Evolutionary conservation across 2,329 filamentous ascomycete species (phyloP).

Genomic region (Xylariaceae sp.): DNA sequence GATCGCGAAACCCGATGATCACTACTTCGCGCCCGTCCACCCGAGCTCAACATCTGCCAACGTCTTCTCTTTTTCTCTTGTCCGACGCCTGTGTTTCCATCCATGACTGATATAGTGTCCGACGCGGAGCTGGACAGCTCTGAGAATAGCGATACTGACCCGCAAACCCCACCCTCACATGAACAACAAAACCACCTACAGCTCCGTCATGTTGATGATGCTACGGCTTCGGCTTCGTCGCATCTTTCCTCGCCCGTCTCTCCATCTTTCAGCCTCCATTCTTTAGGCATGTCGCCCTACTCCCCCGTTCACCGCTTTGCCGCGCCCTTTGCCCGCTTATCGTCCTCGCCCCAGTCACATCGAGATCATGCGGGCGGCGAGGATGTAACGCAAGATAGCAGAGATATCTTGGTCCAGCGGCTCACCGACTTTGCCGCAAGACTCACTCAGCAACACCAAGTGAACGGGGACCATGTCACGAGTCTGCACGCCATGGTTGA

Average conservation of each 20-base stretch:
- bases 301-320: conserved; percentile 19
- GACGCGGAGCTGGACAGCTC: conserved; percentile 15
- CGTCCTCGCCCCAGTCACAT: conserved; percentile 14
- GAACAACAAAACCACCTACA: conserved; percentile 5
- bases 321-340: conserved; percentile 12
- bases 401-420: conserved; percentile 39
- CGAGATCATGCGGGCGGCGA: conserved; percentile 10
- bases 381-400: conserved; percentile 27
- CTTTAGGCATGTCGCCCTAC: conserved; percentile 20
- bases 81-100: too few species aligned
- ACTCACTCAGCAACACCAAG: conserved; percentile 13
- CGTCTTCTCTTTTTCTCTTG: too few species aligned
- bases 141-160: conserved; percentile 9
- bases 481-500: conserved; percentile 34
- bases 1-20: too few species aligned
- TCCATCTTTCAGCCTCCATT: conserved; percentile 19
- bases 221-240: conserved; percentile 6
- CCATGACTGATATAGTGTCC: conserved; percentile 14
- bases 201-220: conserved; percentile 11
- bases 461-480: conserved; percentile 24
- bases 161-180: conserved; percentile 14
- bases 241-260: conserved; percentile 16
- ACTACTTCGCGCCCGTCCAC: too few species aligned
- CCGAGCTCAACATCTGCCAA: too few species aligned
- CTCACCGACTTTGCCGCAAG: conserved; percentile 22